Evolutionary conservation across 192 early-diverging fungal species (phyloP), one percentile per base, ranked within the genome.

Genomic region (Cladochytrium replicatum): DNA sequence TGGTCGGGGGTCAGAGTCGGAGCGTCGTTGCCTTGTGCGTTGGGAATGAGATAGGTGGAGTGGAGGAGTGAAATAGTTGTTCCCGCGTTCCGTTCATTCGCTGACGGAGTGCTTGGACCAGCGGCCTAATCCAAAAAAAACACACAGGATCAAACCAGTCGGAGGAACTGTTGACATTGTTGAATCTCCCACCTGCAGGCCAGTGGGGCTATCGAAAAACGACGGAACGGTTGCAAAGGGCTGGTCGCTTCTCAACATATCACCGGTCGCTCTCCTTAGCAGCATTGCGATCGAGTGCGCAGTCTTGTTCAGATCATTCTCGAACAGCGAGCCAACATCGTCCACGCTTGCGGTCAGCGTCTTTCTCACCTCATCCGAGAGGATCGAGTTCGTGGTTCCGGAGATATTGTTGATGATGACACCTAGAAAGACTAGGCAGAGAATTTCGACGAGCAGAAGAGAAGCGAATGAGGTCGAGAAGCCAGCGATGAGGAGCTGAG

Each of bases 21-120:
- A 9, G 58, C 34, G 3, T 23, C 15, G 2, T 46, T 41, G 23
- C 29, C 19, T 6, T 23, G 21, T 25, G n/a, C n/a, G 19, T 50
- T 41, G 25, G 46, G 42, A 7, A 53, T 19, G 22, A 53, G 54
- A 43, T 50, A 61, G 32, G 55, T 42, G 4, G 59, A 61, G 54
- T 61, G 59, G 3, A 44, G 32, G 17, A 53, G 29, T 3, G 46
- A 50, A 29, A 61, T 50, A 15, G 32, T 48, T 39, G 37, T 39
- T 2, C 52, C 52, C 11, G 28, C 6, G 47, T 32, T 54, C 23
- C 54, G 6, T 8, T n/a, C n/a, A n/a, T n/a, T n/a, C n/a, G n/a
- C n/a, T n/a, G n/a, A n/a, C n/a, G n/a, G n/a, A n/a, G n/a, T n/a
- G n/a, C n/a, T n/a, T n/a, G n/a, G n/a, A n/a, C n/a, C n/a, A n/a